phyloP scores from a whole-genome alignment of 23 red algal species.

The Gracilaria domingensis region DNA sequence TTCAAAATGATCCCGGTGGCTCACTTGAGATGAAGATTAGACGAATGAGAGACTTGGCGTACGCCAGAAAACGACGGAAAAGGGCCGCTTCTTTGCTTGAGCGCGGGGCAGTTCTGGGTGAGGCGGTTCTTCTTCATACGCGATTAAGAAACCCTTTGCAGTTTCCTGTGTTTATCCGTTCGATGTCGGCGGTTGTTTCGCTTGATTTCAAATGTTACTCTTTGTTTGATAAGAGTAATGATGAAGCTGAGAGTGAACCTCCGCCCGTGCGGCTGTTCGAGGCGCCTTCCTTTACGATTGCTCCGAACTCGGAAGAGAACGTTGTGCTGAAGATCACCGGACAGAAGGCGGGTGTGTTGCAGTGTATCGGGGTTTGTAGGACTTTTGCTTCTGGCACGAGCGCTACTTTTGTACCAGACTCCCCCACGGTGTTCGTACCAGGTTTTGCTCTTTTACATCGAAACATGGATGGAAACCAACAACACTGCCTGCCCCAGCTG shows the following conservation, averaged over 20 bases:
- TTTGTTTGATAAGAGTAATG: not conserved
- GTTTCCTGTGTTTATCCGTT: conserved; percentile 63
- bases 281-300: conserved; percentile 10
- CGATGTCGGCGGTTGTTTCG: conserved; percentile 46
- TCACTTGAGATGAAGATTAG: conserved; percentile 74
- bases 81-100: conserved; percentile 61
- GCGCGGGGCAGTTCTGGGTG: conserved; percentile 64
- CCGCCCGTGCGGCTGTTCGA: conserved; percentile 19
- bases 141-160: conserved; percentile 49
- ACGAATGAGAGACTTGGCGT: conserved; percentile 52
- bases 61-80: conserved; percentile 13
- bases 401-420: conserved; percentile 26
- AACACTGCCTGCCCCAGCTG: conserved; percentile 20
- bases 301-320: conserved; percentile 8
- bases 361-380: conserved; percentile 61
- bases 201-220: conserved; percentile 42
- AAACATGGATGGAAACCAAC: conserved; percentile 46
- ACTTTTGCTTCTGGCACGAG: conserved; percentile 49
- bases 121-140: conserved; percentile 28
- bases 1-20: conserved; percentile 46
- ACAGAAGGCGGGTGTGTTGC: conserved; percentile 31
- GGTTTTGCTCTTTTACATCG: conserved; percentile 69
- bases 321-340: conserved; percentile 33
- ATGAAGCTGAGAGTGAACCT: not conserved
- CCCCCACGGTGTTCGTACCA: conserved; percentile 2